Percentiles rank a stretch among this genome's conserved stretches.
Evolutionary conservation across 75 land plant genomes (phyloP).

Genomic region (Cunninghamia lanceolata): DNA sequence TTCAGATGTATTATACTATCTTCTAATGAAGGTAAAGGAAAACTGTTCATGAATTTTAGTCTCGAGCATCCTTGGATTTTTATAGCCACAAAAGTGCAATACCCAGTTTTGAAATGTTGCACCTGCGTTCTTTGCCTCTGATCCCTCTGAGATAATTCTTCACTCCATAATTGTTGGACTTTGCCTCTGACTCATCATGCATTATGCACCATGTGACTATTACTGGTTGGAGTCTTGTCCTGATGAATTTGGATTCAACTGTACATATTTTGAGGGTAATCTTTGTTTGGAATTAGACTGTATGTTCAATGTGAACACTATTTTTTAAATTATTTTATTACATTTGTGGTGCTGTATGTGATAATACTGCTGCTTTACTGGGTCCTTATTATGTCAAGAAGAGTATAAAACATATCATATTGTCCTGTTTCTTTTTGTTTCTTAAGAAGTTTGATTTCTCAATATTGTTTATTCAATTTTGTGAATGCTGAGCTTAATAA

Average conservation of each 20-base stretch:
- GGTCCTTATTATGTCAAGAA: not conserved
- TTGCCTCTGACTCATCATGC: not conserved
- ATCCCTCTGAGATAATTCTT: not conserved
- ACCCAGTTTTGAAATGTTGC: not conserved
- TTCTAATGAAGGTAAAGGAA: not conserved
- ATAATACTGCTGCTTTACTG: not conserved
- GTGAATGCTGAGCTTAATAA: not conserved
- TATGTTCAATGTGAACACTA: not conserved
- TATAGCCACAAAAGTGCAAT: not conserved
- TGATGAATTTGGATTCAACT: not conserved
- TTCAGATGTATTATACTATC: too few relatives aligned
- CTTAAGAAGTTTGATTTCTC: not conserved
- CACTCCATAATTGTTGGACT: not conserved
- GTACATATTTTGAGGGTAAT: not conserved
- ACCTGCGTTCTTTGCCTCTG: not conserved
- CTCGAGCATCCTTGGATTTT: not conserved
- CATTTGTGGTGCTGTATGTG: not conserved
- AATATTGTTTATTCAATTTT: slow-evolving; percentile 2
- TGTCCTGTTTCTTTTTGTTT: not conserved
- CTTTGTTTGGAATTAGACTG: not conserved
- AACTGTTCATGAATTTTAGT: not conserved
- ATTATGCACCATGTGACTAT: not conserved
- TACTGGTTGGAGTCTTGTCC: not conserved
- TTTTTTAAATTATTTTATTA: not conserved
- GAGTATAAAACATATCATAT: not conserved